A percentile compares a stretch with the other conserved stretches of the same genome.
Evolutionary conservation across 768 basidiomycete genomes (phyloP).

Genomic region (Rhizopogon roseolus): DNA sequence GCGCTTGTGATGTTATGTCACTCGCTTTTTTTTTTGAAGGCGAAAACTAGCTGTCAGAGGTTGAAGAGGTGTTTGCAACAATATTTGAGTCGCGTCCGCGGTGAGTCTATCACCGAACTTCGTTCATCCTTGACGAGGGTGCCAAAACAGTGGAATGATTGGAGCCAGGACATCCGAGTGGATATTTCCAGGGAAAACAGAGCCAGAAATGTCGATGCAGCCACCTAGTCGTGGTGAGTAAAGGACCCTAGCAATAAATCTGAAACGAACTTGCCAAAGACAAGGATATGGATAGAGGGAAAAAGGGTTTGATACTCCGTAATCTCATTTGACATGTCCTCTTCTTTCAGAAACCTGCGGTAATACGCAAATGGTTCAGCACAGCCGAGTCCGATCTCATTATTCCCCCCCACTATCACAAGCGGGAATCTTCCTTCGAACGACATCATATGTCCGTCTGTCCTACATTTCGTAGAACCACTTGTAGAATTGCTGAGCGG

Average conservation of each 20-base stretch:
- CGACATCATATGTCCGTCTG: conserved; percentile 7
- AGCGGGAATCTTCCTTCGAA: conserved; percentile 6
- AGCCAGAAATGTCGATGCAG: neutral
- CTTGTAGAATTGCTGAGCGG: no score
- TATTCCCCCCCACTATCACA: conserved; percentile 15
- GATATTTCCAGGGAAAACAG: neutral
- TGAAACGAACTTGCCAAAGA: neutral
- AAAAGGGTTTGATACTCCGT: neutral
- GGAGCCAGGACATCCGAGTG: neutral
- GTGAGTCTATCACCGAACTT: neutral
- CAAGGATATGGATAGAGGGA: neutral
- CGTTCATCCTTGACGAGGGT: neutral
- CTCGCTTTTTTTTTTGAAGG: neutral
- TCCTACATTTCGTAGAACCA: neutral
- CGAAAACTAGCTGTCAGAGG: neutral
- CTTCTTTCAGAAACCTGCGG: conserved; percentile 3
- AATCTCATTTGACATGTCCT: neutral
- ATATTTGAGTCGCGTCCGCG: neutral
- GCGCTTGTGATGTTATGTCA: neutral
- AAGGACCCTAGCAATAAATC: neutral
- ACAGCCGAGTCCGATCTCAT: conserved; percentile 13
- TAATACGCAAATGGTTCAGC: conserved; percentile 21
- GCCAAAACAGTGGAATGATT: neutral
- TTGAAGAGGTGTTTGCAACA: neutral
- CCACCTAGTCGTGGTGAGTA: neutral